Conservation (phyloP, 106 monocot genomes). For the Xerophyta viscosa region DNA sequence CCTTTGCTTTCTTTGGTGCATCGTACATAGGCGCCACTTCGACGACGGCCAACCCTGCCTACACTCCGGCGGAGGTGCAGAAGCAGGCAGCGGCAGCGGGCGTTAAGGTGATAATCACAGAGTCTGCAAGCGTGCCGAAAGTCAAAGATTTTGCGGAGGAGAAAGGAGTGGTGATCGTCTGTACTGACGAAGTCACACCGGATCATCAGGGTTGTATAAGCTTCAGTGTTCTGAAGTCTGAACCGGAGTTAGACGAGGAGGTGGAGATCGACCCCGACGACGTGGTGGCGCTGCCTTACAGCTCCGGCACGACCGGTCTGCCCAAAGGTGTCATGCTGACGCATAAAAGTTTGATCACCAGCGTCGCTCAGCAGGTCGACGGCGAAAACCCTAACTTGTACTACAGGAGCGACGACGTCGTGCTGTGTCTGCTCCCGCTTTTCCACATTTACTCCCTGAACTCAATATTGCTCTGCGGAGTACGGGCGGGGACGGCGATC, state of each 20-base stretch:
- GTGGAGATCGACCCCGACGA: conserved; percentile 50
- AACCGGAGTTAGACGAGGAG: conserved; percentile 31
- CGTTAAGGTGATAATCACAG: conserved; percentile 50
- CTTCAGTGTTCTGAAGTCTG: conserved; percentile 49
- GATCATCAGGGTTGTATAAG: conserved; percentile 35
- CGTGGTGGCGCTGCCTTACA: conserved; percentile 80
- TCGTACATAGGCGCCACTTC: conserved; percentile 55
- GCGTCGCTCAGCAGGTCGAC: conserved; percentile 76
- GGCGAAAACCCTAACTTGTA: conserved; percentile 72
- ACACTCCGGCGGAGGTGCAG: conserved; percentile 58
- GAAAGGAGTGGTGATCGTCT: conserved; percentile 24
- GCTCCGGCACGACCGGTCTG: conserved; percentile 85
- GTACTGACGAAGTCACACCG: conserved; percentile 21
- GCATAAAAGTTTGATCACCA: conserved; percentile 53
- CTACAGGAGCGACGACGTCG: conserved; percentile 42
- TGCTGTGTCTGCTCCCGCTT: conserved; percentile 67
- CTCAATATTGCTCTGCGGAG: conserved; percentile 64
- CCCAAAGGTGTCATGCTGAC: conserved; percentile 95
- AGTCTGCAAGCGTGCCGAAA: conserved; percentile 48
- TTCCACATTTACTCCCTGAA: conserved; percentile 82
- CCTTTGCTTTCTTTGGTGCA: conserved; percentile 65
- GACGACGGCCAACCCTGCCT: conserved; percentile 82
- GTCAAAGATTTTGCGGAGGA: conserved; percentile 22
- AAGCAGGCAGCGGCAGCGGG: conserved; percentile 52
- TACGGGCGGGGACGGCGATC: conserved; percentile 46